phyloP scores from a whole-genome alignment of 2,329 filamentous ascomycete genomes.

The Myriangium duriaei region DNA sequence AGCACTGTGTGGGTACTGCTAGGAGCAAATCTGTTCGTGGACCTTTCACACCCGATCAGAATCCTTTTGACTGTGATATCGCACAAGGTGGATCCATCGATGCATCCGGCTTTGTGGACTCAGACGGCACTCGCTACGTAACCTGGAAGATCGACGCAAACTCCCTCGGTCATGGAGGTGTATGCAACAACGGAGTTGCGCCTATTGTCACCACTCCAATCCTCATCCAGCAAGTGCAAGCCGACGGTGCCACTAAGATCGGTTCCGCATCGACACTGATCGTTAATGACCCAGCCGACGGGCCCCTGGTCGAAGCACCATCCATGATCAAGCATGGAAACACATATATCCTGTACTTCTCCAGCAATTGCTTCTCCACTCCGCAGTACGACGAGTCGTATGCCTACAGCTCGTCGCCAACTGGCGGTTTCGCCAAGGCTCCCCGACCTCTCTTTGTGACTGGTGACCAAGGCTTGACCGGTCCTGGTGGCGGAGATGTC shows the following conservation, averaged over 20 bases:
- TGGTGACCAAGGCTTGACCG: constrained; percentile 12
- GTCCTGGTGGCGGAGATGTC: constrained; percentile 15
- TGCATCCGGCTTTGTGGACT: constrained; percentile 17
- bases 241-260: constrained; percentile 16
- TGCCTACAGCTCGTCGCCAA: constrained; percentile 11
- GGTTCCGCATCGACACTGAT: constrained; percentile 15
- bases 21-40: constrained; percentile 16
- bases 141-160: constrained; percentile 16
- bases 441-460: constrained; percentile 15
- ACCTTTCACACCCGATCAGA: constrained; percentile 18
- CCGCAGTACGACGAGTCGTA: constrained; percentile 14
- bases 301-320: constrained; percentile 23
- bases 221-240: constrained; percentile 13
- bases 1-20: constrained; percentile 20
- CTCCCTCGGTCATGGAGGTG: constrained; percentile 13
- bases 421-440: constrained; percentile 12
- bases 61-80: constrained; percentile 18
- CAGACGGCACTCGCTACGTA: constrained; percentile 13
- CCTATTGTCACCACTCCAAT: constrained; percentile 15
- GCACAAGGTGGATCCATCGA: constrained; percentile 20
- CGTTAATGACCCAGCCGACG: constrained; percentile 18
- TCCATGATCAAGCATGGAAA: constrained; percentile 16
- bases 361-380: constrained; percentile 13
- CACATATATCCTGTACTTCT: constrained; percentile 14
- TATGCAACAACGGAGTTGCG: constrained; percentile 11